Evolutionary conservation across 2,329 filamentous ascomycete species (phyloP), one percentile per base, ranked within the genome.

Genomic region (Clonostachys byssicola): DNA sequence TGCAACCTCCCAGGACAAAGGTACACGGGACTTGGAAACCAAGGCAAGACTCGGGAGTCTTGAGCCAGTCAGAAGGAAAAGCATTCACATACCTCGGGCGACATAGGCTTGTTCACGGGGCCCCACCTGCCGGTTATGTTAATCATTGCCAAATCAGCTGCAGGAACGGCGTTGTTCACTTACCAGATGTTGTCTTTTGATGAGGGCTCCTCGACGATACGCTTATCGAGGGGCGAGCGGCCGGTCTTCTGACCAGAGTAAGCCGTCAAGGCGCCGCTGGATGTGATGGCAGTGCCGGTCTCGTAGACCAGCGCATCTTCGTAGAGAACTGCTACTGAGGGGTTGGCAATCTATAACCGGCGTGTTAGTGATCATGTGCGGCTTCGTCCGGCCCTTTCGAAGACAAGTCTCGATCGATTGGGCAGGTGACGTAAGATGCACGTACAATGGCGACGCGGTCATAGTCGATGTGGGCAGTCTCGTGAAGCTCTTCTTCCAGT

Each of bases 81-180:
- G 23, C 23, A 30, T 30, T 10, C 23, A 30, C 56, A 84, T 86
- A 97, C 94, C 71, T 97, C 92, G 60, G 91, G 83, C 58, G 83
- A 86, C 94, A 99, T 99, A 66, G 92, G 89, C 83, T 97, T 97
- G 81, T 99, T 99, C 59, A 99, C 94, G 48, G 94, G 92, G 63
- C 94, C 94, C 94, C 94, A 97, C 73, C 74, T 77, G 50, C 46
- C 51, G 47, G 53, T 44, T 49, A 34, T 52, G 60, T 67, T 59
- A 70, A 60, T 53, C 47, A 44, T 51, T 49, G 50, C 46, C 38
- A 45, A 45, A 44, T 41, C 34, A 14, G n/a, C 35, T 41, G 49
- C 39, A 33, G 33, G 23, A 41, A 23, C 30, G 38, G 23, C 33
- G 33, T 45, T 34, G 23, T 16, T 34, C 38, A 61, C 74, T 49